Evolutionary conservation across 345 rosid genomes (phyloP).

Genomic region (Microcos paniculata): DNA sequence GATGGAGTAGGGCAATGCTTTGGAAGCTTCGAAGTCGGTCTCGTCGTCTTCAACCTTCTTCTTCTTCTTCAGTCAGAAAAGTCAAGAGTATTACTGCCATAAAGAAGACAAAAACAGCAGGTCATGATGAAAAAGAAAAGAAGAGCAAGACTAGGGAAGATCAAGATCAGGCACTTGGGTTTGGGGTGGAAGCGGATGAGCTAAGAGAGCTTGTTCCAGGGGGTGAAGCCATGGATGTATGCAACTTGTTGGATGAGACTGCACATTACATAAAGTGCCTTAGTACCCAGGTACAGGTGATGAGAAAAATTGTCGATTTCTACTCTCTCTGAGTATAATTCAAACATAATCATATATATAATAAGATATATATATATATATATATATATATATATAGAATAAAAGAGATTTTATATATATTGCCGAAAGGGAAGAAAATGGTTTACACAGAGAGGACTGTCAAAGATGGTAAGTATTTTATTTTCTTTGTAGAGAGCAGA

Average conservation of each 20-base stretch:
- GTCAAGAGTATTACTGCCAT: background rate
- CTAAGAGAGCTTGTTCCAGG: slow-evolving; percentile 61
- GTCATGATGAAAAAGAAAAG: slow-evolving; percentile 7
- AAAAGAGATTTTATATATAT: background rate
- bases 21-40: slow-evolving; percentile 23
- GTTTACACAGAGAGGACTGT: slow-evolving; percentile 1
- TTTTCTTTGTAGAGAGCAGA: background rate
- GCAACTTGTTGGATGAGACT: slow-evolving; percentile 52
- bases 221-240: slow-evolving; percentile 47
- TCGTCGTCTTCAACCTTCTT: background rate
- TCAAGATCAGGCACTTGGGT: background rate
- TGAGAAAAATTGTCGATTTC: slow-evolving; percentile 46
- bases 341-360: background rate
- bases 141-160: background rate
- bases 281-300: slow-evolving; percentile 54
- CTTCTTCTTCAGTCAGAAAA: slow-evolving; percentile 1
- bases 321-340: slow-evolving; percentile 28
- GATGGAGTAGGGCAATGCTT: slow-evolving; percentile 51
- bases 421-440: background rate
- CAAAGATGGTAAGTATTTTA: slow-evolving; percentile 11
- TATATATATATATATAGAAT: background rate
- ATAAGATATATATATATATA: background rate
- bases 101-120: background rate
- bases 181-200: slow-evolving; percentile 13
- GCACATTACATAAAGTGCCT: slow-evolving; percentile 60